These are phyloP conservation scores for Asterophora lycoperdoides DNA, from an alignment of 768 basidiomycete genomes.

Conservation along the genomic window DNA sequence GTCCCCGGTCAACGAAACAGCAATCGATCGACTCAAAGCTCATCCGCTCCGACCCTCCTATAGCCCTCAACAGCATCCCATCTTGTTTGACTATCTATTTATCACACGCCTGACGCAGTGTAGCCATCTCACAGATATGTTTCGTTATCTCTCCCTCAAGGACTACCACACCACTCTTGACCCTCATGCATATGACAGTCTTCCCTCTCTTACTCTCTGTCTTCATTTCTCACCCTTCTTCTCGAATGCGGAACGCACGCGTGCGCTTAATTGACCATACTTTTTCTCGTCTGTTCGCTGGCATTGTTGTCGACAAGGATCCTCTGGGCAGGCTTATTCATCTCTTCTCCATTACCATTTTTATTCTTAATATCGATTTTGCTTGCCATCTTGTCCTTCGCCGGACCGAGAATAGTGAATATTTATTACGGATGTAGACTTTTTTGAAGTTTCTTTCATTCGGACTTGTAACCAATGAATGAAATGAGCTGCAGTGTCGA, in stretches of 20 bases:
- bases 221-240: slow-evolving; percentile 4
- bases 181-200: slow-evolving; percentile 12
- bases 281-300: background rate
- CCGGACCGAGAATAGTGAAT: background rate
- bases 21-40: slow-evolving; percentile 6
- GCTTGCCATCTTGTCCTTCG: slow-evolving; percentile 4
- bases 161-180: slow-evolving; percentile 15
- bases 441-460: no score
- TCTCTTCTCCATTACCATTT: background rate
- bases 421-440: slow-evolving; percentile 9
- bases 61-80: slow-evolving; percentile 10
- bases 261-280: background rate
- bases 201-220: slow-evolving; percentile 9
- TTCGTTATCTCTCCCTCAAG: slow-evolving; percentile 18
- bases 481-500: background rate
- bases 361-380: background rate
- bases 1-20: slow-evolving; percentile 2
- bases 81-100: slow-evolving; percentile 20
- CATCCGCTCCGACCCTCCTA: slow-evolving; percentile 1
- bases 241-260: slow-evolving; percentile 1
- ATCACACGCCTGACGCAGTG: slow-evolving; percentile 19
- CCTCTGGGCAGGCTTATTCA: slow-evolving; percentile 16
- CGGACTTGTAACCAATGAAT: slow-evolving; percentile 10
- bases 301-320: slow-evolving; percentile 10
- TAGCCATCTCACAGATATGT: slow-evolving; percentile 21